Evolutionary conservation across 768 basidiomycete species (phyloP).

Genomic region (Krasilnikovozyma curviuscula): DNA sequence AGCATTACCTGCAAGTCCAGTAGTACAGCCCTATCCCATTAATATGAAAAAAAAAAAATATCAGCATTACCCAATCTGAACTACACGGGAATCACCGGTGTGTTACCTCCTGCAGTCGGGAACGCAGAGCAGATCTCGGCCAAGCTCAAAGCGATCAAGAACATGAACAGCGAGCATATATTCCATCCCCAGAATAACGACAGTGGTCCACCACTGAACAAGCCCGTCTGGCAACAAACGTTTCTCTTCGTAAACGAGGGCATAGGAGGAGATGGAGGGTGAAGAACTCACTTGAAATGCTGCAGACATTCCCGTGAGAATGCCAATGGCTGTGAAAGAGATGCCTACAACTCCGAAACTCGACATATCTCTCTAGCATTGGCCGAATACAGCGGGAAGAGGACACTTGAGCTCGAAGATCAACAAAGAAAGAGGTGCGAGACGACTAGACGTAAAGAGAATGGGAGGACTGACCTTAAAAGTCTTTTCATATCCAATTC

Average conservation of each 20-base stretch:
- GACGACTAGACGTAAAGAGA: too few relatives aligned
- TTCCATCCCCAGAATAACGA: constrained; percentile 42
- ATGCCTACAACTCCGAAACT: constrained; percentile 41
- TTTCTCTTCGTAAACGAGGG: constrained; percentile 41
- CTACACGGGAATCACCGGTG: too few relatives aligned
- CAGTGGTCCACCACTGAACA: neutral
- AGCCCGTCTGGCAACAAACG: constrained; percentile 29
- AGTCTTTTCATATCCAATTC: too few relatives aligned
- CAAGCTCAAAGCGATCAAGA: constrained; percentile 38
- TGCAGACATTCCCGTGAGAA: constrained; percentile 42
- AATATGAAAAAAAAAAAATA: too few relatives aligned
- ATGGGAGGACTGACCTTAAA: too few relatives aligned
- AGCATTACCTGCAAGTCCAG: constrained; percentile 45
- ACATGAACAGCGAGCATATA: constrained; percentile 42
- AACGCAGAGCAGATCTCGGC: constrained; percentile 36
- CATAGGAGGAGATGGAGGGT: constrained; percentile 19
- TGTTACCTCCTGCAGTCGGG: too few relatives aligned
- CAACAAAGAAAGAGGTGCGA: too few relatives aligned
- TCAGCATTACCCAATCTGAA: too few relatives aligned
- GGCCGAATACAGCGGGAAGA: too few relatives aligned
- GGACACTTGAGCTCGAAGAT: too few relatives aligned
- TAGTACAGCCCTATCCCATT: constrained; percentile 46
- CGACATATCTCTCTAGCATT: constrained; percentile 43
- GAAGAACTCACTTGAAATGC: constrained; percentile 37
- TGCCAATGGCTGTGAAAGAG: constrained; percentile 43